Percentiles rank a stretch among this genome's conserved stretches.
Conservation (phyloP, 306 rosid genomes). For the Urtica urens region DNA sequence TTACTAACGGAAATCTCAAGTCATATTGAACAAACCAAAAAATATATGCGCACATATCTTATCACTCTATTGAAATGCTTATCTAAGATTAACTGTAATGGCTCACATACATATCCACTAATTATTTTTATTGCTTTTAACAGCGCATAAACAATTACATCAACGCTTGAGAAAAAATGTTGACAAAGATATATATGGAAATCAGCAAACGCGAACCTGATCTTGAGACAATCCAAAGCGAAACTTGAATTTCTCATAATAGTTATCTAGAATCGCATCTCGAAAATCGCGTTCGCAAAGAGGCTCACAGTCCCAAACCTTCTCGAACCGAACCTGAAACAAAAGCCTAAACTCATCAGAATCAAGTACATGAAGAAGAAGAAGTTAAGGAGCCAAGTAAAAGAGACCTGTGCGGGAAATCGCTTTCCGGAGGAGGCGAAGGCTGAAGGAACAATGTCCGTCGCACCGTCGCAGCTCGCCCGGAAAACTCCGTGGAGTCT, state of each 20-base stretch:
- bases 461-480: constrained; percentile 37
- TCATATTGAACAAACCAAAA: no score
- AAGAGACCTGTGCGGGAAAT: constrained; percentile 48
- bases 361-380: not conserved
- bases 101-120: no score
- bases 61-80: no score
- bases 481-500: constrained; percentile 50
- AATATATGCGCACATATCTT: no score
- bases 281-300: constrained; percentile 35
- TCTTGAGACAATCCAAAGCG: constrained; percentile 47
- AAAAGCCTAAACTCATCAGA: not conserved
- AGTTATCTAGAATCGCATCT: constrained; percentile 39
- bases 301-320: constrained; percentile 49
- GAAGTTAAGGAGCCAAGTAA: constrained; percentile 1
- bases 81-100: no score
- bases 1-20: no score
- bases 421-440: constrained; percentile 24
- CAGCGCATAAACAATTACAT: no score
- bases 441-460: constrained; percentile 36
- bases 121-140: no score
- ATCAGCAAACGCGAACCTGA: constrained; percentile 32
- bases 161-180: not conserved
- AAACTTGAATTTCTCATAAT: constrained; percentile 36
- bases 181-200: not conserved
- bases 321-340: constrained; percentile 32